Base-by-base conservation (phyloP, 768 basidiomycete species). In the Leccinum truebloodii region DNA sequence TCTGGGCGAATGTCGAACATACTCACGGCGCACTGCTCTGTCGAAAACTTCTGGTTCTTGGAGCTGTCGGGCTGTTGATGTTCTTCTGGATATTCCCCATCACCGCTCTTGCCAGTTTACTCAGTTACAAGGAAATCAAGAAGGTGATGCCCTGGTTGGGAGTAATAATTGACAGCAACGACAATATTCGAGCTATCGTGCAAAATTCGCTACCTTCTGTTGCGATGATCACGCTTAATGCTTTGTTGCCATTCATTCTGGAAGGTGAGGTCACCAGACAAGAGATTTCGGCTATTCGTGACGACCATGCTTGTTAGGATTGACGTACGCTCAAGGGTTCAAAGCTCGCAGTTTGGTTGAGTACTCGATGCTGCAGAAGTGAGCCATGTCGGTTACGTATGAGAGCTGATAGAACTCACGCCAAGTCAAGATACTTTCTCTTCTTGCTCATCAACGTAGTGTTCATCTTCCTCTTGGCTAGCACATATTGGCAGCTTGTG, bases 31-130 rank as follows among this genome's bases (percentile, higher is more conserved):
- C 84, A 35, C 78, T 86, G 18, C 80, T 84, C 51, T 79, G 86
- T 4, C 87, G 97, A 30, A 86, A 93, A 48, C 59, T 87, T 35
- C 69, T 96, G 28, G 92, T 95, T 2, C 75, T 92, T 22, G 79
- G 74, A 14, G 79, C 86, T 32, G 90, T 95, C 75, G 81, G 76
- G 1, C 63, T 94, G 20, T 78, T 98, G 35, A 81, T 98, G 66
- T 89, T 95, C 71, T 90, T 90, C 72, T 98, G 97, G 97, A 76
- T 92, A 44, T 85, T 96, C 61, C 97, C 97, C 0, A 94, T 97
- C 61, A 86, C 91, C 0, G 87, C 86, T 0, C 82, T 99, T 16
- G 94, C 96, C 2, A 83, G 88, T 69, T 75, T 99, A 57, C 80
- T 99, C 62, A 95, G 92, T 65, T 98, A 95, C 76, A 83, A 90